Conservation (phyloP, 2,329 filamentous ascomycete species). For the Diaporthe amygdali region DNA sequence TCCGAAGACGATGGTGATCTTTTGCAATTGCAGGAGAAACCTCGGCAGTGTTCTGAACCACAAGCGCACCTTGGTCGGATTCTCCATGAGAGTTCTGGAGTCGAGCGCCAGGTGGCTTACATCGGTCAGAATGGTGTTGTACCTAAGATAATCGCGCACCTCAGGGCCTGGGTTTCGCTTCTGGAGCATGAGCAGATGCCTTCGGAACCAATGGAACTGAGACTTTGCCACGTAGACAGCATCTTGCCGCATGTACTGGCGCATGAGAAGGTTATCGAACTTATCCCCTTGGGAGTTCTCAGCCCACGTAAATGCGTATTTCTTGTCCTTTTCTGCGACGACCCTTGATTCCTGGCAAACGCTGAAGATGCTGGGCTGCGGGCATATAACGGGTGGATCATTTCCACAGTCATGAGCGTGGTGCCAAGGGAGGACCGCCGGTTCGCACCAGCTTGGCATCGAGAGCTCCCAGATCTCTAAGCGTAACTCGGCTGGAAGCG, state of each 20-base stretch:
- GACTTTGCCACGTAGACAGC: slow-evolving; percentile 2
- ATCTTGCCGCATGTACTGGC: neutral
- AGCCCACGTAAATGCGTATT: neutral
- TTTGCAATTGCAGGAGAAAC: neutral
- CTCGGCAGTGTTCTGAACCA: neutral
- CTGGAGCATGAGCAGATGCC: neutral
- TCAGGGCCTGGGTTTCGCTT: neutral
- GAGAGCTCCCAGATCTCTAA: neutral
- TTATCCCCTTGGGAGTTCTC: neutral
- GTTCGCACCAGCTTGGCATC: neutral
- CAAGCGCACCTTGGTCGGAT: neutral
- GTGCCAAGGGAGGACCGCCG: neutral
- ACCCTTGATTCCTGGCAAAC: neutral
- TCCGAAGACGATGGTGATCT: slow-evolving; percentile 10
- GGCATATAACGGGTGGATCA: neutral
- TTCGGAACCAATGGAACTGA: slow-evolving; percentile 8
- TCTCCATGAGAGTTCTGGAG: neutral
- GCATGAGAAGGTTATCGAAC: neutral
- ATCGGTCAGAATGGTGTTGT: neutral
- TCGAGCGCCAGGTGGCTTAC: slow-evolving; percentile 1
- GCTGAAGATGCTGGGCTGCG: slow-evolving; percentile 1
- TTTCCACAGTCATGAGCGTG: neutral
- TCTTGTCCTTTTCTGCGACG: neutral
- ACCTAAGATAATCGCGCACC: neutral
- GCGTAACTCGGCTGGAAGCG: neutral